Percentiles rank a stretch among this genome's conserved stretches.
phyloP scores from a whole-genome alignment of 257 asterid genomes.

The Fraxinus americana region DNA sequence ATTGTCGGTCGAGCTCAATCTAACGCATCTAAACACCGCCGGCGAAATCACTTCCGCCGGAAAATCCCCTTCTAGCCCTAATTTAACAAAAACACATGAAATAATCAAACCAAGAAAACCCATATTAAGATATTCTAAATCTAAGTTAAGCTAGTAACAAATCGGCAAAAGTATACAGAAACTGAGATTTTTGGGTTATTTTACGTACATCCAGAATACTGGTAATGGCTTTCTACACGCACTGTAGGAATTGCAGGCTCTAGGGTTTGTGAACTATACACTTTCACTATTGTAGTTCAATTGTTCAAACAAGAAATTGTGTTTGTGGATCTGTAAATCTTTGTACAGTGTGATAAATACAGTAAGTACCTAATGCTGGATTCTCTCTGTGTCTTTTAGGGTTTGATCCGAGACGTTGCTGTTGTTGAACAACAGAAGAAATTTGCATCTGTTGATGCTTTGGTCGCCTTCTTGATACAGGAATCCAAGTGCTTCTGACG shows the following conservation, averaged over 20 bases:
- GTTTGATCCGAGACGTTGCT: slow-evolving; percentile 37
- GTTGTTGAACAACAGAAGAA: slow-evolving; percentile 29
- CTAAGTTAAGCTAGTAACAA: slow-evolving; percentile 18
- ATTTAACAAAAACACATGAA: neutral
- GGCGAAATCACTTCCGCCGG: slow-evolving; percentile 71
- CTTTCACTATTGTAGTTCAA: neutral
- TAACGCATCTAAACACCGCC: slow-evolving; percentile 67
- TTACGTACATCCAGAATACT: neutral
- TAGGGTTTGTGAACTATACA: slow-evolving; percentile 8
- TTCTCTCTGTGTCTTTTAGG: slow-evolving; percentile 67
- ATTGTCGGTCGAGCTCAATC: slow-evolving; percentile 73
- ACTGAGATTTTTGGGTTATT: slow-evolving; percentile 20
- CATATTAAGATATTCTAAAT: neutral
- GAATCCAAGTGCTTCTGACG: slow-evolving; percentile 82
- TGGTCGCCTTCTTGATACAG: slow-evolving; percentile 56
- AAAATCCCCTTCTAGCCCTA: slow-evolving; percentile 56
- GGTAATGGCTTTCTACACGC: neutral
- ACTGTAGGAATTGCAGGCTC: slow-evolving; percentile 17
- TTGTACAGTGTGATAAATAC: neutral
- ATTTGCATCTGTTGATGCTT: slow-evolving; percentile 30
- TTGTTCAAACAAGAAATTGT: neutral
- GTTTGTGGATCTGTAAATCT: slow-evolving; percentile 2
- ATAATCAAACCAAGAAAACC: slow-evolving; percentile 12
- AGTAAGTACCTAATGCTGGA: slow-evolving; percentile 51
- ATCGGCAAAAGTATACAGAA: neutral